Conservation (phyloP, 225 moss, liverwort and hornwort species). For the Neckera pumila region DNA sequence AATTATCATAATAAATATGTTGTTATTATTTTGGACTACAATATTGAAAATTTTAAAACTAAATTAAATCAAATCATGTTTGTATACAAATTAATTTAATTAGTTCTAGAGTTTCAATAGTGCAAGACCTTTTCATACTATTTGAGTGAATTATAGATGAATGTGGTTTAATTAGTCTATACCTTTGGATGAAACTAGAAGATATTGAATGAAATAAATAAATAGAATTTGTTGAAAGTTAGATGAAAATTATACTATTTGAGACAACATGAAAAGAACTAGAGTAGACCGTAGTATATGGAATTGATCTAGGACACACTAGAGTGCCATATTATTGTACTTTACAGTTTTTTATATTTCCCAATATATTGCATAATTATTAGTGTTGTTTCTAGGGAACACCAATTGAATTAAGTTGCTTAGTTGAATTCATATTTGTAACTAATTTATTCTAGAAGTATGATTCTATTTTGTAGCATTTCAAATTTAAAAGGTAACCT, state of each 20-base stretch:
- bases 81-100: background rate
- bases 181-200: background rate
- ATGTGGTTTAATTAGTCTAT: background rate
- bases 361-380: background rate
- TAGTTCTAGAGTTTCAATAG: background rate
- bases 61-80: background rate
- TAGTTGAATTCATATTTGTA: background rate
- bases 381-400: fast-evolving
- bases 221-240: background rate
- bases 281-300: fast-evolving
- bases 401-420: too few species aligned
- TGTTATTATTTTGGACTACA: fast-evolving
- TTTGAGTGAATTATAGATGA: background rate
- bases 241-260: background rate
- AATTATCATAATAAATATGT: background rate
- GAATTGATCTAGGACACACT: background rate
- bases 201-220: background rate
- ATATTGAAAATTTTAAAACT: background rate
- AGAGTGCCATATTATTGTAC: fast-evolving
- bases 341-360: background rate
- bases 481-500: fast-evolving
- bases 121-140: background rate
- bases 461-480: background rate
- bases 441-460: too few species aligned
- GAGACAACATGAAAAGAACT: background rate